Evolutionary conservation across 441 rosid genomes (phyloP), one percentile per base, ranked within the genome.

Genomic region (Adansonia grandidieri): DNA sequence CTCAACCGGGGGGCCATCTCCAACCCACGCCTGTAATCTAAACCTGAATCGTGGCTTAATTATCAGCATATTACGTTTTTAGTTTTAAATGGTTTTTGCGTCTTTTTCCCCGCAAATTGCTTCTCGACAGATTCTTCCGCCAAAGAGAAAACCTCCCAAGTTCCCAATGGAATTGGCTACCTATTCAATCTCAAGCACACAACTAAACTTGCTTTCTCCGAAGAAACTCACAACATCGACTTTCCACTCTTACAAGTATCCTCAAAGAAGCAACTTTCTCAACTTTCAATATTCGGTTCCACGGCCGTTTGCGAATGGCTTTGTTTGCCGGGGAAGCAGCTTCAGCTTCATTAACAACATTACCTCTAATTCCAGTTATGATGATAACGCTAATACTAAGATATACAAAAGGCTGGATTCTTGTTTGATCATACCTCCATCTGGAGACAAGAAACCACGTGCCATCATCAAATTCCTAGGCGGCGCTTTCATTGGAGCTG

Each of bases 401-500:
- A 56, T 71, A 32, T 89, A 82, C 86, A 84, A 19, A 71, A 83
- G 86, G 78, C 77, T 86, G 62, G 91, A 84, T 44, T 85, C 89
- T 78, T 95, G 98, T 80, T 74, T 90, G 64, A 87, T 91, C 56
- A 83, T 89, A 47, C 88, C 96, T 66, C 97, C 95, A 9, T 78
- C 87, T 10, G 81, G 61, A 24, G 87, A 88, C 50, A 84, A 75
- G 78, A 89, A 83, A 74, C 94, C 97, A 6, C 87, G 92, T 0
- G 97, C 92, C 14, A 88, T 93, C 79, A 84, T 96, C 88, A 89
- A 96, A 67, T 93, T 96, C 89, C 77, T 93, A 53, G 99, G 97
- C 2, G 95, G 97, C 32, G 97, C 98, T 57, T 96, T 96, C 86
- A 69, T 96, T 11, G 98, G 98, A 81, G 96, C 98, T 82, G 90